A percentile compares a stretch with the other conserved stretches of the same genome.
These are phyloP conservation scores for Lodderomyces orthopsilosis DNA, from an alignment of 1,139 yeast species.

Conservation along the genomic window DNA sequence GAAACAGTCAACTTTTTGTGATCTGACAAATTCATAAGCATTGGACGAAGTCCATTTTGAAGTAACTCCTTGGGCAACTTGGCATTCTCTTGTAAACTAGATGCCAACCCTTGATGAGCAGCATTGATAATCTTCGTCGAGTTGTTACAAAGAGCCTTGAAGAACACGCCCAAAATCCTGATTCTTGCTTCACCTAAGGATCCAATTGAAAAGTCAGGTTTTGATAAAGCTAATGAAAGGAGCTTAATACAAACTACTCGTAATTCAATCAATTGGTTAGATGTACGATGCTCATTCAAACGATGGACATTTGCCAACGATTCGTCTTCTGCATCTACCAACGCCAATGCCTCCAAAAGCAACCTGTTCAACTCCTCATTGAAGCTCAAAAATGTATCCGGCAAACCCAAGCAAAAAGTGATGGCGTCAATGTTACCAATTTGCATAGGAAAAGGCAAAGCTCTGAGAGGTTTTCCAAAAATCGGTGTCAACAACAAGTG, in stretches of 20 bases:
- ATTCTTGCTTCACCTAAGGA: slow-evolving; percentile 83
- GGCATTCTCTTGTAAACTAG: slow-evolving; percentile 80
- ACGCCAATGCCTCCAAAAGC: slow-evolving; percentile 83
- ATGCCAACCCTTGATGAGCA: slow-evolving; percentile 83
- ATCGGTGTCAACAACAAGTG: slow-evolving; percentile 84
- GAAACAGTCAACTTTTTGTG: slow-evolving; percentile 86
- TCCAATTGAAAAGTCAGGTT: slow-evolving; percentile 71
- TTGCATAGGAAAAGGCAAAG: slow-evolving; percentile 97
- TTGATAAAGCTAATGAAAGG: slow-evolving; percentile 78
- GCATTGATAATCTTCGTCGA: slow-evolving; percentile 89
- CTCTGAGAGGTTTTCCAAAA: slow-evolving; percentile 93
- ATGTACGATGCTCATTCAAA: slow-evolving; percentile 79
- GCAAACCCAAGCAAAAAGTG: slow-evolving; percentile 79
- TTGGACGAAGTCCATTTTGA: slow-evolving; percentile 92
- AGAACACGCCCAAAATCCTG: slow-evolving; percentile 86
- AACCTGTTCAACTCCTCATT: slow-evolving; percentile 86
- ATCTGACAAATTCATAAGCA: slow-evolving; percentile 91
- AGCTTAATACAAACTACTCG: slow-evolving; percentile 87
- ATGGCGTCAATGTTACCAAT: slow-evolving; percentile 97
- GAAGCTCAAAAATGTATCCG: slow-evolving; percentile 77
- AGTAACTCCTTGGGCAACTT: slow-evolving; percentile 89
- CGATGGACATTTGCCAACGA: slow-evolving; percentile 86
- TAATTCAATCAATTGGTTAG: slow-evolving; percentile 81
- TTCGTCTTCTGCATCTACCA: slow-evolving; percentile 97
- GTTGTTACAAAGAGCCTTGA: slow-evolving; percentile 85